Evolutionary conservation across 768 basidiomycete species (phyloP).

Genomic region (Tubosaeta brunneosetosa): DNA sequence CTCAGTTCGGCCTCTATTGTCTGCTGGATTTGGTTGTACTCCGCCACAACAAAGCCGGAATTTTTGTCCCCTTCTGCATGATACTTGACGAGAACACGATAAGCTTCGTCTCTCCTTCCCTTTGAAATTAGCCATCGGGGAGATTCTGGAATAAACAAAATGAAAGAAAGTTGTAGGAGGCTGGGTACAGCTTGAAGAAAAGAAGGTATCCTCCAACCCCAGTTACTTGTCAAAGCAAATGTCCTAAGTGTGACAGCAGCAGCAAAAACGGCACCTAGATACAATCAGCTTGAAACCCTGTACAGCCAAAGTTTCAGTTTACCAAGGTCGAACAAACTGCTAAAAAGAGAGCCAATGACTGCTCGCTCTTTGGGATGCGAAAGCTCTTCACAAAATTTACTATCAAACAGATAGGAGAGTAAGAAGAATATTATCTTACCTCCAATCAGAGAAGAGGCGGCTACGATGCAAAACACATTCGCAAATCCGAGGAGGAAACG

Average conservation of each 20-base stretch:
- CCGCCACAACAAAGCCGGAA: slow-evolving; percentile 53
- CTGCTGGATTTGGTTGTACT: slow-evolving; percentile 52
- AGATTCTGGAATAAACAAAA: slow-evolving; percentile 59
- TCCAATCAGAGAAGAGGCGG: slow-evolving; percentile 6
- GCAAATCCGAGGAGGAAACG: slow-evolving; percentile 4
- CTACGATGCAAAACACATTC: background rate
- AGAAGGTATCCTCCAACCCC: slow-evolving; percentile 61
- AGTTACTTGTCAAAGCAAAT: slow-evolving; percentile 51
- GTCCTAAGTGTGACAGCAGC: slow-evolving; percentile 58
- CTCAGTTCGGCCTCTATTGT: slow-evolving; percentile 38
- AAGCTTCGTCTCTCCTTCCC: slow-evolving; percentile 47
- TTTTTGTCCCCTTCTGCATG: slow-evolving; percentile 52
- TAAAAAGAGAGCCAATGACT: slow-evolving; percentile 1
- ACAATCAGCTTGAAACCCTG: background rate
- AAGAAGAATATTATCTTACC: background rate
- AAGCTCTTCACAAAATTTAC: slow-evolving; percentile 1
- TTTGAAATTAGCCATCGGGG: slow-evolving; percentile 60
- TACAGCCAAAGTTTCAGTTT: background rate
- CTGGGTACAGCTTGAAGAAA: slow-evolving; percentile 55
- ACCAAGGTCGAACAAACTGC: slow-evolving; percentile 1
- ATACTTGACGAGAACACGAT: slow-evolving; percentile 47
- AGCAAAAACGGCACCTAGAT: slow-evolving; percentile 25
- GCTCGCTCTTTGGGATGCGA: slow-evolving; percentile 13
- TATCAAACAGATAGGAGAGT: background rate
- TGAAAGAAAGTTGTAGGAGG: slow-evolving; percentile 47